Percentiles rank a stretch among this genome's conserved stretches.
These are phyloP conservation scores for Fusarium napiforme DNA, from an alignment of 2,329 filamentous ascomycete genomes.

Conservation along the genomic window DNA sequence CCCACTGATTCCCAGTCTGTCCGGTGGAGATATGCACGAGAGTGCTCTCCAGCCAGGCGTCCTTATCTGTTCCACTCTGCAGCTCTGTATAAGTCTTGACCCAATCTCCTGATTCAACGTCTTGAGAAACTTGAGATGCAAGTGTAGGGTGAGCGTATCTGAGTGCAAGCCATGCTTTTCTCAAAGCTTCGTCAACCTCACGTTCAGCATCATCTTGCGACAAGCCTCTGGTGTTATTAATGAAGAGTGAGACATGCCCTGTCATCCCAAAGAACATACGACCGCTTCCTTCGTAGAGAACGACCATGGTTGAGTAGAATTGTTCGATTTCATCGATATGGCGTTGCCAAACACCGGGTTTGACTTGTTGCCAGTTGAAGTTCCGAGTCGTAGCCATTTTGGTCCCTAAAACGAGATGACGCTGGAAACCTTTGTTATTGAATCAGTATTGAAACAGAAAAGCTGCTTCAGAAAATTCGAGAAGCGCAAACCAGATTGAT, in stretches of 20 bases:
- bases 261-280: constrained; percentile 57
- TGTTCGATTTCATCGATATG: constrained; percentile 55
- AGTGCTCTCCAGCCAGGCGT: constrained; percentile 47
- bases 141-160: constrained; percentile 50
- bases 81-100: constrained; percentile 40
- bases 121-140: constrained; percentile 42
- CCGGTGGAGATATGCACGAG: constrained; percentile 41
- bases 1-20: constrained; percentile 47
- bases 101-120: constrained; percentile 35
- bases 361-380: constrained; percentile 41
- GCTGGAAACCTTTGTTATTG: rapidly evolving
- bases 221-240: not conserved
- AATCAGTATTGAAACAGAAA: rapidly evolving
- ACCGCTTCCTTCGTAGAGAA: constrained; percentile 50
- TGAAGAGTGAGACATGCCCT: constrained; percentile 48
- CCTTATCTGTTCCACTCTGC: constrained; percentile 7
- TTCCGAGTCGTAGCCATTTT: not conserved
- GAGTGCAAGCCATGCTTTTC: constrained; percentile 49
- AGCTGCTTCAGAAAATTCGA: rapidly evolving
- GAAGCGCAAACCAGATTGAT: not conserved
- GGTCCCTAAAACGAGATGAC: rapidly evolving
- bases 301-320: constrained; percentile 53
- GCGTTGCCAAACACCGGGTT: constrained; percentile 48
- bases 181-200: constrained; percentile 46
- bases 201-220: constrained; percentile 4